These are phyloP conservation scores for Pseudoscleropodium purum DNA, from an alignment of 225 moss, liverwort and hornwort species.

Conservation along the genomic window DNA sequence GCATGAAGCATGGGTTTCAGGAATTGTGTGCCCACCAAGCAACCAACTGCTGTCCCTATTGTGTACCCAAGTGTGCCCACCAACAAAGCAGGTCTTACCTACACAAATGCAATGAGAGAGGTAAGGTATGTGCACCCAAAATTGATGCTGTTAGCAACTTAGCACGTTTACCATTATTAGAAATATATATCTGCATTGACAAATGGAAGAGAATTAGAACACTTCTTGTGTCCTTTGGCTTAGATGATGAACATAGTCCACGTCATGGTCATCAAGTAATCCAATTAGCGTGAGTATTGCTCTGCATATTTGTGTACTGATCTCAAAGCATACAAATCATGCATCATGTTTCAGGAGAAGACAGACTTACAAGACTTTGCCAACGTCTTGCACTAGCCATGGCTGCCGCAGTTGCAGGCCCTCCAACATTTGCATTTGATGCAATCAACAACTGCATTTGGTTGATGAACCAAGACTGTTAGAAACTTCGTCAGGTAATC, in stretches of 20 bases:
- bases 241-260: neutral
- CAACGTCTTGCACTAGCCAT: constrained; percentile 90
- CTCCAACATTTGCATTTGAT: constrained; percentile 96
- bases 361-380: constrained; percentile 58
- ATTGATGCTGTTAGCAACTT: neutral
- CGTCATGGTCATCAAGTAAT: neutral
- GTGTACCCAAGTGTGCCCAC: constrained; percentile 92
- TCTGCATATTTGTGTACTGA: neutral
- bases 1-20: constrained; percentile 56
- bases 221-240: neutral
- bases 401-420: constrained; percentile 91
- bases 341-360: neutral
- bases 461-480: neutral
- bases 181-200: neutral
- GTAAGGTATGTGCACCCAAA: neutral
- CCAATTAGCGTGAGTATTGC: neutral
- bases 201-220: neutral
- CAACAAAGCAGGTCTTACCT: constrained; percentile 89
- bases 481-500: neutral
- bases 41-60: constrained; percentile 79
- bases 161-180: too few species aligned
- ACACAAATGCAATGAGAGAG: neutral
- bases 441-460: constrained; percentile 52
- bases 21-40: constrained; percentile 54
- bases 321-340: neutral